phyloP scores from a whole-genome alignment of 1,139 yeast genomes.

The Candida sp. region DNA sequence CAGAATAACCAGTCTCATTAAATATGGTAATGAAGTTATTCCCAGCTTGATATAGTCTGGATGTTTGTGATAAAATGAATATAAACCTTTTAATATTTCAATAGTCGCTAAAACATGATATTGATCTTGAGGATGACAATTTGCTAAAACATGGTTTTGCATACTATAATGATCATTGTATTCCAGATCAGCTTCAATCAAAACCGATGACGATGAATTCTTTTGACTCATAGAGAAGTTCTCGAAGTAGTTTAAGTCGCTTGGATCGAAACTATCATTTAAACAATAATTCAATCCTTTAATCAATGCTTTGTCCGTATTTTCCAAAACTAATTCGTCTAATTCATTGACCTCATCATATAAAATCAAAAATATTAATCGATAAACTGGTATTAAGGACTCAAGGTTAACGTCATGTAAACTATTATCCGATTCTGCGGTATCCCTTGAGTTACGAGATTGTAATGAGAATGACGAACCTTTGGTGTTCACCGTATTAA shows the following conservation, averaged over 20 bases:
- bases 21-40: slow-evolving; percentile 3
- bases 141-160: not conserved
- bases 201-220: not conserved
- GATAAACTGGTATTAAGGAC: slow-evolving; percentile 20
- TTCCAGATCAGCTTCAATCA: slow-evolving; percentile 1
- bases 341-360: slow-evolving; percentile 16
- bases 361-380: slow-evolving; percentile 24
- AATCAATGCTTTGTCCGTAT: slow-evolving; percentile 12
- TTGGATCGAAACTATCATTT: not conserved
- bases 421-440: slow-evolving; percentile 1
- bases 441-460: not conserved
- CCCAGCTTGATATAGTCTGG: slow-evolving; percentile 5
- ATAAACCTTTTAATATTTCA: slow-evolving; percentile 26
- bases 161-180: slow-evolving; percentile 4
- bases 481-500: not conserved
- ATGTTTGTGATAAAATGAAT: slow-evolving; percentile 22
- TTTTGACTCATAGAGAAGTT: not conserved
- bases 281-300: slow-evolving; percentile 13
- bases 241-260: not conserved
- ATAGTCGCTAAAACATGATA: slow-evolving; percentile 13
- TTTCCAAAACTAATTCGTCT: slow-evolving; percentile 8
- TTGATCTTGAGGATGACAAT: slow-evolving; percentile 3
- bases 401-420: slow-evolving; percentile 9
- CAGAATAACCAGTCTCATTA: slow-evolving; percentile 3
- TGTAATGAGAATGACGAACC: not conserved